Evolutionary conservation across 345 rosid genomes (phyloP), one percentile per base, ranked within the genome.

Genomic region (Erodium maritimum): DNA sequence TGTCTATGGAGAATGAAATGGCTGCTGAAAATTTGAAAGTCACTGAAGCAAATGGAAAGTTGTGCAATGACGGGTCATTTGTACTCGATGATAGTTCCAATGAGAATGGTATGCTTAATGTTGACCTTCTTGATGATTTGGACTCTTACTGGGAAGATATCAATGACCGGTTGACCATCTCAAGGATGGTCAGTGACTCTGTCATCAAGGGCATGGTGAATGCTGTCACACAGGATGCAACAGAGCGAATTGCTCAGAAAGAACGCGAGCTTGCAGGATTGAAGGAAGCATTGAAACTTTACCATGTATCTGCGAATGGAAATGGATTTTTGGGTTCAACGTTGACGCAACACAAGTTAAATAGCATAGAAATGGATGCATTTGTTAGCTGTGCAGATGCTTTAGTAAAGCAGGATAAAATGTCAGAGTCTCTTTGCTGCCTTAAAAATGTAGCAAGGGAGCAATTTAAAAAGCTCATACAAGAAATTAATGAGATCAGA

Each of bases 101-200:
- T 63, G 95, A 81, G 74, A 69, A 23, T 23, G 93, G 73, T 67
- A 79, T 77, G 59, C 68, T 68, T 2, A 72, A 54, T 37, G 72
- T 70, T 60, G 78, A 57, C 22, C 17, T 89, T 17, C 74, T 88
- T 11, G 73, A 79, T 45, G 88, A 82, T 50, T 72, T 83, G 5
- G 95, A 93, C 63, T 75, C 75, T 1, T 87, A 79, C 59, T 72
- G 61, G 69, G 85, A 89, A 8, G 94, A 79, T 73, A 65, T 93
- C 18, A 65, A 58, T 12, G 82, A 75, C 17, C 62, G 88, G 16
- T 60, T 93, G 57, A 71, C 68, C 9, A 64, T 89, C 75, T 89
- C 95, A 1, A 83, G 95, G 59, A 80, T 79, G 79, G 99, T 93
- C 23, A 83, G 70, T 25, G 85, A 89, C 29, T 83, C 96, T 1